Conservation (phyloP, 257 asterid genomes). For the Gynochthodes officinalis region DNA sequence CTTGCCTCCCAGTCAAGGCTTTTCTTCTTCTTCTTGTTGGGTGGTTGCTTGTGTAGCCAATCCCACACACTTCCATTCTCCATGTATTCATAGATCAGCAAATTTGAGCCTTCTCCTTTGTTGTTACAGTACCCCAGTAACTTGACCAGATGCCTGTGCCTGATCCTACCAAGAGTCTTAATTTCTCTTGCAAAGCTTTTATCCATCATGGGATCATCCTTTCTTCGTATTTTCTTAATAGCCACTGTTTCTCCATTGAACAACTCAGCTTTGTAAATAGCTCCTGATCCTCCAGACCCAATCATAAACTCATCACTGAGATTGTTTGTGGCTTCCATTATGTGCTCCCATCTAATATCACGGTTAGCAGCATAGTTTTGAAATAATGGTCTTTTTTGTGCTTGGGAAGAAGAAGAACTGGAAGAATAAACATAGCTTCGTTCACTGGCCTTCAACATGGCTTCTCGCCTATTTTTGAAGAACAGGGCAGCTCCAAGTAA, state of each 20-base stretch:
- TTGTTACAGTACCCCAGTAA: slow-evolving; percentile 76
- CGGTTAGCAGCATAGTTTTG: slow-evolving; percentile 43
- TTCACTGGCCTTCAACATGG: slow-evolving; percentile 34
- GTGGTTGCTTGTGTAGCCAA: slow-evolving; percentile 65
- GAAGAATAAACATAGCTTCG: slow-evolving; percentile 54
- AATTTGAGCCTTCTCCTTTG: slow-evolving; percentile 52
- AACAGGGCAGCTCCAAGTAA: slow-evolving; percentile 60
- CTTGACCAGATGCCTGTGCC: slow-evolving; percentile 84
- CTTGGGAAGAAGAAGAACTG: slow-evolving; percentile 69
- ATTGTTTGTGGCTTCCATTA: slow-evolving; percentile 88
- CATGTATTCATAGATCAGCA: slow-evolving; percentile 89
- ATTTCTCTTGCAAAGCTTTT: slow-evolving; percentile 87
- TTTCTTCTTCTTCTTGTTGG: slow-evolving; percentile 44
- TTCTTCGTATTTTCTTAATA: slow-evolving; percentile 64
- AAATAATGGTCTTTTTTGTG: slow-evolving; percentile 58
- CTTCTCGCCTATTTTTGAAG: slow-evolving; percentile 62
- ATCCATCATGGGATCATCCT: slow-evolving; percentile 64
- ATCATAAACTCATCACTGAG: slow-evolving; percentile 76
- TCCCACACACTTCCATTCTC: slow-evolving; percentile 94
- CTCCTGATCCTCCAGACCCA: slow-evolving; percentile 86
- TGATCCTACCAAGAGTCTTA: slow-evolving; percentile 78
- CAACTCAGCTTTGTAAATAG: slow-evolving; percentile 71
- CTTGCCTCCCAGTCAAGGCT: slow-evolving; percentile 71
- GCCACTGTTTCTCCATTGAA: slow-evolving; percentile 72
- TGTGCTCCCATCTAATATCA: slow-evolving; percentile 71